phyloP scores from a whole-genome alignment of 441 rosid genomes.

The Populus hybrid region DNA sequence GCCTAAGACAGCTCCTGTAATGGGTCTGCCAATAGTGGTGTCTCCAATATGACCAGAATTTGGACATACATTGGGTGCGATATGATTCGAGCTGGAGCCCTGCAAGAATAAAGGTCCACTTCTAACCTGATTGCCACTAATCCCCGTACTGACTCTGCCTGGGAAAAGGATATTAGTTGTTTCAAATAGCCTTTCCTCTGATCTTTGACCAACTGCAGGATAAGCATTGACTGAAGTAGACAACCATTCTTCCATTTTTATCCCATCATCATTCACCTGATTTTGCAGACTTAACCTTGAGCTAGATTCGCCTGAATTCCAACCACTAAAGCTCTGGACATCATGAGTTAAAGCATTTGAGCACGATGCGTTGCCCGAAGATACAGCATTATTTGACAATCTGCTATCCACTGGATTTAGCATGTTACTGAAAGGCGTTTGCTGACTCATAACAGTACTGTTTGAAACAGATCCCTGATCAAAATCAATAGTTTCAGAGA shows the following conservation, averaged over 20 bases:
- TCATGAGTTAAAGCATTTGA: conserved; percentile 36
- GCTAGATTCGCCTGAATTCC: conserved; percentile 69
- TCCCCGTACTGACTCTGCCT: conserved; percentile 29
- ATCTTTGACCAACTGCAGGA: conserved; percentile 36
- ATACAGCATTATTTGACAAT: conserved; percentile 34
- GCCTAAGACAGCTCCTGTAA: conserved; percentile 28
- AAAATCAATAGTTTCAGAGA: conserved; percentile 44
- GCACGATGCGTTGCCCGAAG: conserved; percentile 43
- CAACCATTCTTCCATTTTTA: conserved; percentile 48
- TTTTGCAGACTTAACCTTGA: conserved; percentile 42
- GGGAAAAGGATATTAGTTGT: conserved; percentile 35
- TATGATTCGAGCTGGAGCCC: conserved; percentile 51
- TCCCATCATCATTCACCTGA: conserved; percentile 41
- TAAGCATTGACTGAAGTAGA: conserved; percentile 33
- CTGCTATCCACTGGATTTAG: conserved; percentile 44
- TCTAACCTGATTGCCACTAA: conserved; percentile 39
- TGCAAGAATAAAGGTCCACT: conserved; percentile 39
- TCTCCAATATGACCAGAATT: conserved; percentile 40
- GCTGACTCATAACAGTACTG: conserved; percentile 37
- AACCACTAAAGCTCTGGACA: conserved; percentile 42
- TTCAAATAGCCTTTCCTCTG: conserved; percentile 16
- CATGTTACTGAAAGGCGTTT: conserved; percentile 36
- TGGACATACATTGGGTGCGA: conserved; percentile 35
- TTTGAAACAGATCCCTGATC: conserved; percentile 48
- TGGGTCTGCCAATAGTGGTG: conserved; percentile 32